phyloP scores from a whole-genome alignment of 2,329 filamentous ascomycete genomes.

The Cladosporium cucumerinum region DNA sequence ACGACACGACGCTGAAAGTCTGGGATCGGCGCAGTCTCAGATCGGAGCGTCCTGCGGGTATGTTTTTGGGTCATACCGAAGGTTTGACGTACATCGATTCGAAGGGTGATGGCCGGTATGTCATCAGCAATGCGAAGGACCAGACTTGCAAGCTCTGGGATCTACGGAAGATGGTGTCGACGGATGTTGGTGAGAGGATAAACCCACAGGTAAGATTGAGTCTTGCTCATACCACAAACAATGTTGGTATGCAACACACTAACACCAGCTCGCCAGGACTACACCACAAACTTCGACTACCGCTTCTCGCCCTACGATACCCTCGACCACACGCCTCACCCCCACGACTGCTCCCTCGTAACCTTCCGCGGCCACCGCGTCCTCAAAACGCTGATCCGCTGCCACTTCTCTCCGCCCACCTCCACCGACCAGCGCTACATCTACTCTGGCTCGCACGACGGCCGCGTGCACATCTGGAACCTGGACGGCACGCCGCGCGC shows the following conservation, averaged over 20 bases:
- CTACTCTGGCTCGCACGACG: slow-evolving; percentile 86
- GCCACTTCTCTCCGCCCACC: slow-evolving; percentile 85
- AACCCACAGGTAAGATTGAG: slow-evolving; percentile 41
- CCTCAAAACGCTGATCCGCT: slow-evolving; percentile 84
- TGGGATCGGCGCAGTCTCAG: slow-evolving; percentile 81
- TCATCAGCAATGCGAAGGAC: slow-evolving; percentile 91
- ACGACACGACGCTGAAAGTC: slow-evolving; percentile 90
- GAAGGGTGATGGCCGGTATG: slow-evolving; percentile 84
- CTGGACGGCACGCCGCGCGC: slow-evolving; percentile 80
- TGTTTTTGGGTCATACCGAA: slow-evolving; percentile 64
- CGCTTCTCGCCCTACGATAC: slow-evolving; percentile 65
- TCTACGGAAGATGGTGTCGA: slow-evolving; percentile 79
- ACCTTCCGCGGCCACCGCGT: slow-evolving; percentile 91
- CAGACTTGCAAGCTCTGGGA: slow-evolving; percentile 99
- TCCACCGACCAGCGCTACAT: slow-evolving; percentile 90
- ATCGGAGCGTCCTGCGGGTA: slow-evolving; percentile 59
- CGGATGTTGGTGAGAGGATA: slow-evolving; percentile 58
- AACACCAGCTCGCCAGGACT: slow-evolving; percentile 35
- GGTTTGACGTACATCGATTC: slow-evolving; percentile 67
- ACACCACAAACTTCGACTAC: slow-evolving; percentile 70
- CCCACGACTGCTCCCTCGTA: slow-evolving; percentile 84
- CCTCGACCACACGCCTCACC: slow-evolving; percentile 66
- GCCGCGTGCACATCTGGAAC: slow-evolving; percentile 88
- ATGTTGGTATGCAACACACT: not conserved
- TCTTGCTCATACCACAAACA: not conserved